phyloP scores from a whole-genome alignment of 169 alveolate species.

The Cryptosporidium muris region DNA sequence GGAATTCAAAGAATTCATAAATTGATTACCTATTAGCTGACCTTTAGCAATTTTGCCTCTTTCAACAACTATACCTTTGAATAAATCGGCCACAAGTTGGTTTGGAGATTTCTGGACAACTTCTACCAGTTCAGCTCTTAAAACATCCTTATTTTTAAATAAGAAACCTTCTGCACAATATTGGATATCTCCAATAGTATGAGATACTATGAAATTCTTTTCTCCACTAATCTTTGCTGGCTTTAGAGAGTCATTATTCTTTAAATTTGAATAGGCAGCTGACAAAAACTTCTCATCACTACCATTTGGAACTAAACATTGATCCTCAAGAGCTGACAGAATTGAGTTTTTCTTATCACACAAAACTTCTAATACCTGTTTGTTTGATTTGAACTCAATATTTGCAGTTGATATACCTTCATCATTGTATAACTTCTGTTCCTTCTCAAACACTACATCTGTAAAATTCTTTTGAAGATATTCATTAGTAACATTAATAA shows the following conservation, averaged over 20 bases:
- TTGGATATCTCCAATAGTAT: constrained; percentile 84
- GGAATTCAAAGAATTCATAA: constrained; percentile 84
- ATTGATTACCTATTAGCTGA: constrained; percentile 89
- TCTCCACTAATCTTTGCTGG: constrained; percentile 87
- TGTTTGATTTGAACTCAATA: constrained; percentile 82
- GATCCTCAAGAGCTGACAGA: constrained; percentile 87
- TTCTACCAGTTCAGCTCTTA: constrained; percentile 88
- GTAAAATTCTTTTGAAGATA: constrained; percentile 93
- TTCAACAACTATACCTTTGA: constrained; percentile 84
- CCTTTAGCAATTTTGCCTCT: constrained; percentile 91
- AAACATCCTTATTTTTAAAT: constrained; percentile 85
- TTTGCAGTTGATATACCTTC: constrained; percentile 88
- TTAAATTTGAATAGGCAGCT: constrained; percentile 73
- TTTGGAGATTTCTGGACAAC: constrained; percentile 83
- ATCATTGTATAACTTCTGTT: constrained; percentile 78
- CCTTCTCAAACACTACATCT: constrained; percentile 94
- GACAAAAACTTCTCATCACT: constrained; percentile 86
- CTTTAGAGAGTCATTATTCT: constrained; percentile 74
- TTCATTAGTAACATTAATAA: constrained; percentile 95
- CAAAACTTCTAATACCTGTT: constrained; percentile 69
- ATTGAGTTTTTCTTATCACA: constrained; percentile 80
- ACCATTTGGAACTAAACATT: constrained; percentile 92
- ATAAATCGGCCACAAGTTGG: constrained; percentile 79
- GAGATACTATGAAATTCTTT: constrained; percentile 81
- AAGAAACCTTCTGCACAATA: constrained; percentile 82